Evolutionary conservation across 2,329 filamentous ascomycete species (phyloP).

Genomic region (Incumbomyces delicatus): DNA sequence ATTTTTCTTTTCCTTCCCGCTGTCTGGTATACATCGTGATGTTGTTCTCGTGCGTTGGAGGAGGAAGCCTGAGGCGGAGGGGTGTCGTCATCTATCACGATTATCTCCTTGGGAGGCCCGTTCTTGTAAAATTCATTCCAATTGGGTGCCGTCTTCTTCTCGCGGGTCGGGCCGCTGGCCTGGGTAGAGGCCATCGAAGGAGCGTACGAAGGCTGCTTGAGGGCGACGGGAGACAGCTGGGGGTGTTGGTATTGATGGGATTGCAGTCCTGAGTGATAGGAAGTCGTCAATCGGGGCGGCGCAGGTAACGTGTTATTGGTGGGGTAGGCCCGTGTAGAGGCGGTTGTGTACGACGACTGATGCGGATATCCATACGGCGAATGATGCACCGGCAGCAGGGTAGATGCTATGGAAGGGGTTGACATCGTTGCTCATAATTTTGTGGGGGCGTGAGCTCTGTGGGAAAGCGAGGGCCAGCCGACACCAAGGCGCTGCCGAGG

Average conservation of each 20-base stretch:
- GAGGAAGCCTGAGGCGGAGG: conserved; percentile 37
- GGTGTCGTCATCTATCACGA: conserved; percentile 67
- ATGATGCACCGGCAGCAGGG: conserved; percentile 60
- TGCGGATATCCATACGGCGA: conserved; percentile 54
- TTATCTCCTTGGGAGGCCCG: conserved; percentile 72
- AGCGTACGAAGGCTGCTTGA: conserved; percentile 30
- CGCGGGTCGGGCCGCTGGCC: conserved; percentile 31
- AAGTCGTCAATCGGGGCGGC: conserved; percentile 32
- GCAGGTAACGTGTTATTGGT: conserved; percentile 34
- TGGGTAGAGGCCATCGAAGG: conserved; percentile 29
- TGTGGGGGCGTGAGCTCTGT: not conserved
- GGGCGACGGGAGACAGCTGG: conserved; percentile 16
- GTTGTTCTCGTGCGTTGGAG: conserved; percentile 21
- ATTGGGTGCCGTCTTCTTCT: conserved; percentile 52
- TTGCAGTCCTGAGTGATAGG: conserved; percentile 33
- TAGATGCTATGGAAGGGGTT: conserved; percentile 68
- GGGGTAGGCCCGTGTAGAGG: conserved; percentile 40
- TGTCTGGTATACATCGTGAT: conserved; percentile 12
- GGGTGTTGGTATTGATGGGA: conserved; percentile 23
- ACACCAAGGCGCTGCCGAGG: not conserved
- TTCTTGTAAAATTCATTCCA: conserved; percentile 78
- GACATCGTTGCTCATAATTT: conserved; percentile 48
- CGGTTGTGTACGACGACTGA: conserved; percentile 46
- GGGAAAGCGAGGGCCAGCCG: not conserved
- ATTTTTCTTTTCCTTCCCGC: conserved; percentile 58